Evolutionary conservation across 805 yeast species (phyloP), one percentile per base, ranked within the genome.

Genomic region (Ogataea methanolica): DNA sequence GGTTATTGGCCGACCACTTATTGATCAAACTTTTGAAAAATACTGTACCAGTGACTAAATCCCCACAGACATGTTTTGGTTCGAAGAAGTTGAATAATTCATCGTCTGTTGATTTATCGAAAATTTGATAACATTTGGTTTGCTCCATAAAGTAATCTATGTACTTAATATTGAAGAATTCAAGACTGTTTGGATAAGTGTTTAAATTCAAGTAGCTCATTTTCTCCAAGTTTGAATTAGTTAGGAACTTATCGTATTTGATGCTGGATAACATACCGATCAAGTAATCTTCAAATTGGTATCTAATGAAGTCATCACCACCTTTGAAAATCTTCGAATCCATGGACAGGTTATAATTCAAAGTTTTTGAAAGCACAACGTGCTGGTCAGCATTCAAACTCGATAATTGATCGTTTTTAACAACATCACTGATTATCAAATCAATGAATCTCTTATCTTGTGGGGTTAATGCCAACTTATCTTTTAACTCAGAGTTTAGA

Each of bases 231-330:
- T 68, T 68, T 42, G 69, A 70, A 44, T 56, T 60, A 4, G 59
- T 63, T 11, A 77, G 55, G 58, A 83, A 88, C 43, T 75, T 80
- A 54, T 77, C 77, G 56, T 83, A 86, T 63, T 95, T 85, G 21
- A 79, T 81, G 23, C 87, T 75, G 0, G 96, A 73, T 22, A 92
- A 63, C 52, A 94, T 63, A 11, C 95, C 88, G 49, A 85, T 76
- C 23, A 91, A 66, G 60, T 94, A 94, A 58, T 91, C 97, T 61
- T 94, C 99, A 65, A 92, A 91, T 58, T 83, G 89, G 67, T 82
- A 77, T 44, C 98, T 70, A 33, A 94, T 83, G 60, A 83, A 88
- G 65, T 94, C 99, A 58, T 94, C 98, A 55, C 88, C 82, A 3
- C 92, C 92, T 39, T 68, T 67, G 59, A 75, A 85, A 23, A 41